Evolutionary conservation across 2,329 filamentous ascomycete species (phyloP).

Genomic region (Arthrobotrys sinensis): DNA sequence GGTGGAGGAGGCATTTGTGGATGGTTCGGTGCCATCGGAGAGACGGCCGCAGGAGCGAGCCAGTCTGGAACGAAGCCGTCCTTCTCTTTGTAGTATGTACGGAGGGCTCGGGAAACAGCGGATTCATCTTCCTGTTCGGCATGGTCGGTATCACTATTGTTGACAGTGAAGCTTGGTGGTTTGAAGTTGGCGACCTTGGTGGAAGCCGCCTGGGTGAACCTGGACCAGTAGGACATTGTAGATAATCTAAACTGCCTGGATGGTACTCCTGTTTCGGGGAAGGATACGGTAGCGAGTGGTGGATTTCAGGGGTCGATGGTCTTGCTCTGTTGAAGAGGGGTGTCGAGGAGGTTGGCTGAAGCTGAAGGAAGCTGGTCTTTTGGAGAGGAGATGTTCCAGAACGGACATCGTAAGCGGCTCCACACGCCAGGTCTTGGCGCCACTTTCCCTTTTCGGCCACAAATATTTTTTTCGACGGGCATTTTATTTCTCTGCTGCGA

Average conservation of each 20-base stretch:
- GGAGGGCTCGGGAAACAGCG: constrained; percentile 57
- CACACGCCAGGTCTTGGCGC: constrained; percentile 49
- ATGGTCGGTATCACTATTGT: constrained; percentile 41
- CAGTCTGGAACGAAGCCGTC: constrained; percentile 59
- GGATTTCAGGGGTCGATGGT: constrained; percentile 11
- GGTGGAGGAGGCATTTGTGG: constrained; percentile 16
- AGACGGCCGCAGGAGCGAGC: constrained; percentile 33
- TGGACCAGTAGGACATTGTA: constrained; percentile 46
- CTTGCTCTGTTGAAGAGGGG: constrained; percentile 28
- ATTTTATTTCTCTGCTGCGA: constrained; percentile 24
- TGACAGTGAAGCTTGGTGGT: constrained; percentile 39
- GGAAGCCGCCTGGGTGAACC: constrained; percentile 28
- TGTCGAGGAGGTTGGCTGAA: constrained; percentile 18
- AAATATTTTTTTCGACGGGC: constrained; percentile 18
- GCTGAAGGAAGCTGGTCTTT: constrained; percentile 27
- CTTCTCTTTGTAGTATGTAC: constrained; percentile 58
- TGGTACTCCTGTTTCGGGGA: neutral
- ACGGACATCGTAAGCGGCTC: constrained; percentile 53
- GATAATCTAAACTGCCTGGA: neutral
- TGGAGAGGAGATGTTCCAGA: constrained; percentile 29
- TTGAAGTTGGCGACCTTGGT: constrained; percentile 53
- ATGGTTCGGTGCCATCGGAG: constrained; percentile 17
- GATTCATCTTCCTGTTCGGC: constrained; percentile 55
- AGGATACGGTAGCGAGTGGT: neutral
- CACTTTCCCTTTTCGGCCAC: constrained; percentile 32